Base-by-base conservation (phyloP, 1,284 basidiomycete genomes). In the Microbotryum intermedium region DNA sequence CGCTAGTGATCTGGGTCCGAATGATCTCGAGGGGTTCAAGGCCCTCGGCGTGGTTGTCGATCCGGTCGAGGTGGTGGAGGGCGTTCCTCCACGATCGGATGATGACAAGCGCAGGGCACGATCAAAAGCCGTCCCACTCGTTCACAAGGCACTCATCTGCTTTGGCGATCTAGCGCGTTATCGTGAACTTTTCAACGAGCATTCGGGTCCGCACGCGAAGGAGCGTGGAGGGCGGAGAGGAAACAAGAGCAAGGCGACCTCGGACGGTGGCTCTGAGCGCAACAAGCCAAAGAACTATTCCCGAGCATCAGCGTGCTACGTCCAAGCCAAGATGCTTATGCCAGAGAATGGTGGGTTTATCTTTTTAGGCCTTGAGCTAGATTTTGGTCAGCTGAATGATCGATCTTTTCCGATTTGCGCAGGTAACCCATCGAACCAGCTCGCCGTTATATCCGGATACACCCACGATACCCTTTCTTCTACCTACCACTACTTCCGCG, bases 131-230 rank as follows among this genome's bases (percentile, higher is more conserved):
- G 55, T 72, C 7, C 18, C 84, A 5, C 63, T 89, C 48, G 77
- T 94, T 47, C 87, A 87, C 77, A 95, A 93, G 76, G 84, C 86
- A 4, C 78, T 97, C 53, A 86, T 97, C 30, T 97, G 86, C 74
- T 81, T 95, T 23, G 94, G 94, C 20, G 94, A 98, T 73, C 84
- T 98, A 50, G 88, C 90, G 64, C 81, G 94, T 39, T 98, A 98
- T 75, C 82, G 87, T 61, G 93, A 97, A 72, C 83, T 89, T 62
- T 93, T 93, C 71, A 86, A 84, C 69, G 87, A 89, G 42, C 44
- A 52, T 3, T 50, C 55, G 64, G 75, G 79, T 4, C 18, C 53
- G 18, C 48, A 9, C 63, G 69, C 9, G 59, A 9, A 66, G 70
- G 52, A 67, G 65, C 26, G 66, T 62, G n/a, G 66, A 65, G 46